A percentile compares a stretch with the other conserved stretches of the same genome.
These are phyloP conservation scores for Eucalyptus cloeziana DNA, from an alignment of 345 rosid species.

Conservation along the genomic window DNA sequence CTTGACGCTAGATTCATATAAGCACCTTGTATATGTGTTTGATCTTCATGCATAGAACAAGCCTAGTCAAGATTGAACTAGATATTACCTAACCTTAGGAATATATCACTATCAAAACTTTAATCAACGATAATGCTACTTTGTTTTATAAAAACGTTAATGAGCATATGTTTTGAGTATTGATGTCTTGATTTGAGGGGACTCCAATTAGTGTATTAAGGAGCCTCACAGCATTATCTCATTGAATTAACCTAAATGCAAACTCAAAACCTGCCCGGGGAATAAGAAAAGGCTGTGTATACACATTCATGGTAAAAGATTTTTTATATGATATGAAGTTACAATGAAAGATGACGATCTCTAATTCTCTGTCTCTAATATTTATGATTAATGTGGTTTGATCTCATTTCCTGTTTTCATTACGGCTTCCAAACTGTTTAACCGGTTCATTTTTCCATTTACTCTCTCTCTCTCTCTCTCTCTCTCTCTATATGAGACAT, in stretches of 20 bases:
- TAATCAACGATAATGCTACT: background rate
- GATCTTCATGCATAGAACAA: background rate
- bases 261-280: background rate
- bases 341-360: background rate
- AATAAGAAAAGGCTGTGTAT: background rate
- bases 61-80: background rate
- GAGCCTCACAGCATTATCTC: background rate
- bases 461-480: background rate
- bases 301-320: background rate
- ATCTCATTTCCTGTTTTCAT: background rate
- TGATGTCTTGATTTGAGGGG: background rate
- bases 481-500: background rate
- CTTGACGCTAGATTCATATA: background rate
- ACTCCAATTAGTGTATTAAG: background rate
- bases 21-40: background rate
- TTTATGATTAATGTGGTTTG: background rate
- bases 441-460: background rate
- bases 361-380: background rate
- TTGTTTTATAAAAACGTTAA: background rate
- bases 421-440: background rate
- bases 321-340: background rate
- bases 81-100: background rate
- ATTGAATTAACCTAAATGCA: background rate
- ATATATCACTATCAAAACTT: background rate
- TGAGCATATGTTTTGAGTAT: background rate